Evolutionary conservation across 805 yeast genomes (phyloP).

Genomic region (Kodamaea neixiangensis): DNA sequence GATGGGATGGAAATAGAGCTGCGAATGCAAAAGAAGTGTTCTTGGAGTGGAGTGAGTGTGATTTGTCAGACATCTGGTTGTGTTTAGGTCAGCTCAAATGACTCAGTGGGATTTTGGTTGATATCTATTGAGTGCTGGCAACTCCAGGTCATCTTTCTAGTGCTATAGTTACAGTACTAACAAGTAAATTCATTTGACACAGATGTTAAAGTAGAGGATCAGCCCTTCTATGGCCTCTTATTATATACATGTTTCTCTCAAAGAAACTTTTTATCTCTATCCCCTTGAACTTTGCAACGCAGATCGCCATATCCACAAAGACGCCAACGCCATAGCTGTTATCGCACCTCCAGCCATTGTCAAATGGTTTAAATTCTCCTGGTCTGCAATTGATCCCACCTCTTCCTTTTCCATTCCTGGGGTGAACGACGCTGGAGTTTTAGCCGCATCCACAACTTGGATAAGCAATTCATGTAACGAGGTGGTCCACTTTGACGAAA

Average conservation of each 20-base stretch:
- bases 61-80: too few relatives aligned
- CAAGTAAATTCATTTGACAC: too few relatives aligned
- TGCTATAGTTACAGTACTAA: too few relatives aligned
- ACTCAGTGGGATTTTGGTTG: too few relatives aligned
- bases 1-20: background rate
- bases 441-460: conserved; percentile 87
- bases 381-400: conserved; percentile 46
- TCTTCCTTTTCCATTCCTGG: conserved; percentile 67
- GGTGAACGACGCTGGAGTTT: conserved; percentile 73
- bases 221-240: too few relatives aligned
- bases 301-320: conserved; percentile 67
- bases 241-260: background rate
- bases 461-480: conserved; percentile 83
- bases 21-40: too few relatives aligned
- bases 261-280: background rate
- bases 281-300: conserved; percentile 31
- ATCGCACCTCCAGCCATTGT: conserved; percentile 70
- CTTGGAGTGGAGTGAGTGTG: background rate
- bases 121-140: too few relatives aligned
- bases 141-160: too few relatives aligned
- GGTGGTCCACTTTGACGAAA: conserved; percentile 87
- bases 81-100: too few relatives aligned
- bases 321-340: conserved; percentile 61
- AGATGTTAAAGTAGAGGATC: too few relatives aligned
- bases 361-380: conserved; percentile 52